Percentiles rank a stretch among this genome's conserved stretches.
Evolutionary conservation across 805 yeast genomes (phyloP).

Genomic region (fission yeast (Schizosaccharomyces pombe)): ASM294v3 CU329670.1:3813001-3813500

Average conservation of each 20-base stretch:
- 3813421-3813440: slow-evolving; percentile 49
- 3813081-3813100: too few species aligned
- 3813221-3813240: slow-evolving; percentile 59
- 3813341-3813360: slow-evolving; percentile 41
- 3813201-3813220: slow-evolving; percentile 77
- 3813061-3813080: too few species aligned
- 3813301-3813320: slow-evolving; percentile 48
- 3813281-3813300: slow-evolving; percentile 23
- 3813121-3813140: neutral
- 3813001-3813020: too few species aligned
- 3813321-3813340: slow-evolving; percentile 37
- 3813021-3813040: too few species aligned
- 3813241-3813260: slow-evolving; percentile 57
- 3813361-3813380: slow-evolving; percentile 30
- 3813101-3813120: too few species aligned
- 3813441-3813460: slow-evolving; percentile 76
- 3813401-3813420: slow-evolving; percentile 35
- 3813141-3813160: neutral
- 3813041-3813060: too few species aligned
- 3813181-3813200: slow-evolving; percentile 57
- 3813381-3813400: slow-evolving; percentile 71
- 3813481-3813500: slow-evolving; percentile 32
- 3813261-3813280: slow-evolving; percentile 32
- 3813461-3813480: slow-evolving; percentile 78
- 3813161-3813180: neutral